These are phyloP conservation scores for Cruciata laevipes DNA, from an alignment of 257 asterid species.

Conservation along the genomic window DNA sequence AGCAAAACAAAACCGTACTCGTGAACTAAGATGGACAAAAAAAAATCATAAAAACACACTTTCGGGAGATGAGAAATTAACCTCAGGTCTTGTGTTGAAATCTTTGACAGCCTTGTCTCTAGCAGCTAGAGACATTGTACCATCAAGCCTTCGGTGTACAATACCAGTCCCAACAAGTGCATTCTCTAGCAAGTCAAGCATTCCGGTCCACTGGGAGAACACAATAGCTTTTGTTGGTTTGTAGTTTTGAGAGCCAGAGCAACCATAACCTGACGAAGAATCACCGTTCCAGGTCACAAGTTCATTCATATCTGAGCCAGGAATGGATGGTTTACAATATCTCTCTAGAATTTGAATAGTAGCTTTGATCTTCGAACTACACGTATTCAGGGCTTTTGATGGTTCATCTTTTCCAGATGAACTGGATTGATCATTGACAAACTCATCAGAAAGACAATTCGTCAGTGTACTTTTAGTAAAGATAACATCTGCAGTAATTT, in stretches of 20 bases:
- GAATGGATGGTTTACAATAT: slow-evolving; percentile 34
- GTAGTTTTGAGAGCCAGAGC: slow-evolving; percentile 26
- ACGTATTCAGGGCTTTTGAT: slow-evolving; percentile 35
- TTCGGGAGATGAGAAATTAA: slow-evolving; percentile 21
- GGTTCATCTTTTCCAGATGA: slow-evolving; percentile 37
- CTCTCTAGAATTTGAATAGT: slow-evolving; percentile 58
- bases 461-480: slow-evolving; percentile 57
- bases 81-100: slow-evolving; percentile 82
- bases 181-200: slow-evolving; percentile 80
- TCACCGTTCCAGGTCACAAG: slow-evolving; percentile 27
- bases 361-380: slow-evolving; percentile 62
- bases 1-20: not conserved
- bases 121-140: slow-evolving; percentile 87
- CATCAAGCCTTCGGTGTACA: slow-evolving; percentile 84
- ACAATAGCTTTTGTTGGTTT: slow-evolving; percentile 78
- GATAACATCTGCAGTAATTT: slow-evolving; percentile 77
- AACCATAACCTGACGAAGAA: slow-evolving; percentile 30
- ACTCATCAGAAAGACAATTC: slow-evolving; percentile 49
- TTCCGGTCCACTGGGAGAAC: slow-evolving; percentile 97
- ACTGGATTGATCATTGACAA: slow-evolving; percentile 33
- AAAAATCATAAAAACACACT: slow-evolving; percentile 15
- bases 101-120: slow-evolving; percentile 96
- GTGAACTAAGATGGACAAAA: not conserved
- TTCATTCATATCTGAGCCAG: slow-evolving; percentile 26
- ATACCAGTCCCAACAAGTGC: slow-evolving; percentile 49